Evolutionary conservation across 257 asterid species (phyloP).

Genomic region (Solanum bulbocastanum): DNA sequence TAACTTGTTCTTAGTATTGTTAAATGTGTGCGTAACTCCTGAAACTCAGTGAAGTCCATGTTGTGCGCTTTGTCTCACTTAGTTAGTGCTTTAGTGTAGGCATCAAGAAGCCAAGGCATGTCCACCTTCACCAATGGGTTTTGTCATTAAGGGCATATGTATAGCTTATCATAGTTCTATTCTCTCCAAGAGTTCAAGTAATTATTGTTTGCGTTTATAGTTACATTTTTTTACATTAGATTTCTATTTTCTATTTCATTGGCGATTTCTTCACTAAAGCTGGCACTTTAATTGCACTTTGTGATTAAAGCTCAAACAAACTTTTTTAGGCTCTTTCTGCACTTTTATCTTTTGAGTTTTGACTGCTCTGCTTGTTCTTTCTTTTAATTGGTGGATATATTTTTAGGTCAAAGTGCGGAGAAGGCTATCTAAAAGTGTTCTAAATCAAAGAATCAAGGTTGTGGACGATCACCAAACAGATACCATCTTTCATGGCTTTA

Average conservation of each 20-base stretch:
- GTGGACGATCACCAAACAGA: constrained; percentile 46
- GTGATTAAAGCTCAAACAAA: not conserved
- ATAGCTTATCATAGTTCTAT: not conserved
- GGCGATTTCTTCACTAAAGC: not conserved
- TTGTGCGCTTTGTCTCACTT: not conserved
- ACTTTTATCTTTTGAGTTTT: not conserved
- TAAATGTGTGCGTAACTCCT: not conserved
- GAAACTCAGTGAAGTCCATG: not conserved
- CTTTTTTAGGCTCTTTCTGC: not conserved
- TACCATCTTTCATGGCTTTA: constrained; percentile 57
- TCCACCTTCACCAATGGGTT: not conserved
- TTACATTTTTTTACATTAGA: not conserved
- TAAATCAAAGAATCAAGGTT: constrained; percentile 62
- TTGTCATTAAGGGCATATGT: not conserved
- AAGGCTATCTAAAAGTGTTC: constrained; percentile 53
- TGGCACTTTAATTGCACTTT: not conserved
- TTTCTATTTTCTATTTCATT: not conserved
- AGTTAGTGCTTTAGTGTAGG: not conserved
- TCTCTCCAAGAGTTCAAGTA: not conserved
- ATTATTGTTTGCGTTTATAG: not conserved
- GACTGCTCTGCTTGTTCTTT: not conserved
- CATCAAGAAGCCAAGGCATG: not conserved
- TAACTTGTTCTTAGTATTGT: not conserved
- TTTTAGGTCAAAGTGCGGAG: constrained; percentile 37
- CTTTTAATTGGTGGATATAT: constrained; percentile 8